Evolutionary conservation across 139 green algal species (phyloP).

Genomic region (Dunaliella primolecta): DNA sequence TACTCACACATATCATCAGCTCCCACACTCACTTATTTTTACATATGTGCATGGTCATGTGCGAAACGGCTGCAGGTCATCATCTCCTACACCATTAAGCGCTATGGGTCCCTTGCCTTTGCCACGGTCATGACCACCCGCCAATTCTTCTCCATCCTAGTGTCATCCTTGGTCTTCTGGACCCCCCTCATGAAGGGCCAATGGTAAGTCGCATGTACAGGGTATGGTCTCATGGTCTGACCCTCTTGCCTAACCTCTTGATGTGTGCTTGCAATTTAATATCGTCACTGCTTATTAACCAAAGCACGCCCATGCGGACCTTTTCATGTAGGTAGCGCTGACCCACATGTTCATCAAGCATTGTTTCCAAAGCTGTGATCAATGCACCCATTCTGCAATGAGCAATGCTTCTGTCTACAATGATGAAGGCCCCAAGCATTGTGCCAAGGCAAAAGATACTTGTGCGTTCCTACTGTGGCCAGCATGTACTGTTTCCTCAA

Average conservation of each 20-base stretch:
- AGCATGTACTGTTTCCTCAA: too few relatives aligned
- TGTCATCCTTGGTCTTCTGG: constrained; percentile 77
- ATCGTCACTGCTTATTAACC: background rate
- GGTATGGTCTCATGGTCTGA: background rate
- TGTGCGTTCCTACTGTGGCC: too few relatives aligned
- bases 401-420: too few relatives aligned
- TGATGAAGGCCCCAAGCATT: too few relatives aligned
- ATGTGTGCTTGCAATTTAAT: background rate
- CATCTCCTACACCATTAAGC: constrained; percentile 89
- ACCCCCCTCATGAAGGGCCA: constrained; percentile 67
- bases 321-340: background rate
- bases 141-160: constrained; percentile 88
- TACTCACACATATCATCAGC: too few relatives aligned
- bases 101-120: constrained; percentile 89
- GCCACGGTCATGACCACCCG: constrained; percentile 92
- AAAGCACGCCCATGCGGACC: background rate
- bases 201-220: constrained; percentile 44
- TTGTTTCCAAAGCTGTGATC: background rate
- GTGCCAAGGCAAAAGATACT: too few relatives aligned
- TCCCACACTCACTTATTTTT: too few relatives aligned
- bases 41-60: too few relatives aligned
- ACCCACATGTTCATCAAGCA: background rate
- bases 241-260: background rate
- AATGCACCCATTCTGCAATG: background rate
- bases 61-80: constrained; percentile 55